Evolutionary conservation across 2,329 filamentous ascomycete species (phyloP).

Genomic region (Colletotrichum falcatum): DNA sequence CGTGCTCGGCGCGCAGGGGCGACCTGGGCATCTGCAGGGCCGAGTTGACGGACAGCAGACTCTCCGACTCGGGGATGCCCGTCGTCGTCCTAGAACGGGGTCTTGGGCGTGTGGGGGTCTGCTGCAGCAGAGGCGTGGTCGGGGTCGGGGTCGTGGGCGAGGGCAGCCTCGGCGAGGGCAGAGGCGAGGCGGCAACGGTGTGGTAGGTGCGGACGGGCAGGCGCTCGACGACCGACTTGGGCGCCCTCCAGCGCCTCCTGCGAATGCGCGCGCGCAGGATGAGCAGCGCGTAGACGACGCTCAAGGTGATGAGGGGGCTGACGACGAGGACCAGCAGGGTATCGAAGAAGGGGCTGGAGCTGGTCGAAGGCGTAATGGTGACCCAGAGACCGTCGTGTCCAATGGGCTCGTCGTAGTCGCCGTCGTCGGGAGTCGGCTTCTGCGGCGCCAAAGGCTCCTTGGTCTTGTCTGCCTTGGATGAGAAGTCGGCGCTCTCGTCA

Average conservation of each 20-base stretch:
- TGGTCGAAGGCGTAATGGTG: slow-evolving; percentile 92
- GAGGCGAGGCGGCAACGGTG: slow-evolving; percentile 76
- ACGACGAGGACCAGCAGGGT: slow-evolving; percentile 96
- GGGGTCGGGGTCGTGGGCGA: slow-evolving; percentile 76
- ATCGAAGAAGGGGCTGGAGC: slow-evolving; percentile 93
- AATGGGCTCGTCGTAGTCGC: slow-evolving; percentile 50
- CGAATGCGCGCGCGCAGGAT: slow-evolving; percentile 90
- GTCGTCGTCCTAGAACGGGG: slow-evolving; percentile 76
- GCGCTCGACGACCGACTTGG: slow-evolving; percentile 93
- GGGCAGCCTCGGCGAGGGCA: slow-evolving; percentile 67
- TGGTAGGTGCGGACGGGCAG: slow-evolving; percentile 97
- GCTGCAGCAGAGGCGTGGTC: slow-evolving; percentile 83
- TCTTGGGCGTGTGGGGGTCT: slow-evolving; percentile 62
- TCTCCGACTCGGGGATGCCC: slow-evolving; percentile 65
- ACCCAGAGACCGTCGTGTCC: slow-evolving; percentile 89
- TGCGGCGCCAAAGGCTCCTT: slow-evolving; percentile 42
- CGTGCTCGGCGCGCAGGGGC: slow-evolving; percentile 55
- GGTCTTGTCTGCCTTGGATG: slow-evolving; percentile 45
- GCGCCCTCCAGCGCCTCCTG: slow-evolving; percentile 92
- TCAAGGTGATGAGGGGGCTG: slow-evolving; percentile 91
- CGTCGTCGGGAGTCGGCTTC: slow-evolving; percentile 40
- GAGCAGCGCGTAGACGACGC: slow-evolving; percentile 90
- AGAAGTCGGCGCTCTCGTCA: slow-evolving; percentile 50
- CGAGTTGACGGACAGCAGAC: slow-evolving; percentile 58
- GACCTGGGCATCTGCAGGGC: slow-evolving; percentile 54